phyloP scores from a whole-genome alignment of 352 stramenopile species.

The Pythium diclinum region DNA sequence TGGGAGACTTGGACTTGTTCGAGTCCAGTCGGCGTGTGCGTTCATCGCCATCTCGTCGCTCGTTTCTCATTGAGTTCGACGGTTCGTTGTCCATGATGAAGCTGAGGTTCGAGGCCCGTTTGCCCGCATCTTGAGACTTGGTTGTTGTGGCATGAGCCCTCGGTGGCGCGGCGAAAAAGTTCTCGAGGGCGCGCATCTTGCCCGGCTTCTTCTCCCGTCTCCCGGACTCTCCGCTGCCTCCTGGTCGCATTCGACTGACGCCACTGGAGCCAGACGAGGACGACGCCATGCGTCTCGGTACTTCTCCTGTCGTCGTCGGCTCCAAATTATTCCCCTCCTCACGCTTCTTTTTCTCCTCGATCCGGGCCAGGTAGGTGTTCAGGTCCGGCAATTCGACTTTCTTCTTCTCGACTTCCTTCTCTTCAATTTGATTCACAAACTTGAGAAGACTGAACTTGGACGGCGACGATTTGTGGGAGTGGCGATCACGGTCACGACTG shows the following conservation, averaged over 20 bases:
- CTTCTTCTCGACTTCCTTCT: conserved; percentile 1
- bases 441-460: conserved; percentile 8
- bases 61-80: neutral
- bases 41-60: neutral
- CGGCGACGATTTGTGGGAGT: neutral
- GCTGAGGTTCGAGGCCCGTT: conserved; percentile 6
- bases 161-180: conserved; percentile 4
- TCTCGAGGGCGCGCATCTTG: neutral
- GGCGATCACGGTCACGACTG: neutral
- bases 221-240: neutral
- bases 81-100: conserved; percentile 18
- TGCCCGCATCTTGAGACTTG: neutral
- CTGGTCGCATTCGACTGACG: neutral
- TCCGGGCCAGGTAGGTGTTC: conserved; percentile 13
- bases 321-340: neutral
- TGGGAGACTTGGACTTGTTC: neutral
- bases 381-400: neutral
- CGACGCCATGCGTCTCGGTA: neutral
- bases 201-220: neutral
- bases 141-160: neutral
- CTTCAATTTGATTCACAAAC: conserved; percentile 14
- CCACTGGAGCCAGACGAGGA: neutral
- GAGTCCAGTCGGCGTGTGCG: neutral
- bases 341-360: conserved; percentile 1
- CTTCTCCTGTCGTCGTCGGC: neutral